Conservation (phyloP, 2,329 filamentous ascomycete species). For the Trichothecium roseum region DNA sequence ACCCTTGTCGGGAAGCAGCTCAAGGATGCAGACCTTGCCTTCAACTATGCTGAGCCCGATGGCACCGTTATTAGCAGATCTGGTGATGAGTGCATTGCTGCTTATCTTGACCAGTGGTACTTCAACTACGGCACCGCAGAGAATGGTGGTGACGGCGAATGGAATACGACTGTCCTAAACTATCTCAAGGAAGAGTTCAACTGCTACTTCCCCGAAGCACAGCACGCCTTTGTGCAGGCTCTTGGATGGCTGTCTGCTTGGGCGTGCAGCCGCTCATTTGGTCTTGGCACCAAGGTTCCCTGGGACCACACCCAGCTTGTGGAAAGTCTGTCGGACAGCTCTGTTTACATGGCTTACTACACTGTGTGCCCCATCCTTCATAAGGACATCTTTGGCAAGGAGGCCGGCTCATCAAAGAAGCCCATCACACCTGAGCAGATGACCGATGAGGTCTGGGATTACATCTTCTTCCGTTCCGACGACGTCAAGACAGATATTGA, state of each 20-base stretch:
- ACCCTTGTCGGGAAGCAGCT: constrained; percentile 72
- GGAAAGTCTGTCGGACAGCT: constrained; percentile 84
- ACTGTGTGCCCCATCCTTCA: constrained; percentile 60
- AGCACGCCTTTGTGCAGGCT: constrained; percentile 72
- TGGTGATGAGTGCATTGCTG: constrained; percentile 86
- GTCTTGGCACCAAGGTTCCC: constrained; percentile 85
- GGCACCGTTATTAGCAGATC: constrained; percentile 80
- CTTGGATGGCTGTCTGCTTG: constrained; percentile 91
- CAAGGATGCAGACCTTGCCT: constrained; percentile 67
- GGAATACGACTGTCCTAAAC: constrained; percentile 52
- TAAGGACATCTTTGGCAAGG: constrained; percentile 74
- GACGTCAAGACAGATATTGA: constrained; percentile 62
- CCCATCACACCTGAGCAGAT: constrained; percentile 75
- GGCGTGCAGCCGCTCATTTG: constrained; percentile 87
- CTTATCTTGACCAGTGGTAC: constrained; percentile 95
- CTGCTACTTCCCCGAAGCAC: constrained; percentile 68
- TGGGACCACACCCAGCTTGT: constrained; percentile 90
- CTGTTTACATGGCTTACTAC: constrained; percentile 83
- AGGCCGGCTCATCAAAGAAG: constrained; percentile 44
- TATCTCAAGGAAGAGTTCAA: constrained; percentile 49
- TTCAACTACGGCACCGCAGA: constrained; percentile 80
- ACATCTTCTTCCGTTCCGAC: constrained; percentile 73
- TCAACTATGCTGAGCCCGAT: constrained; percentile 90
- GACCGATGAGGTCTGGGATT: constrained; percentile 94
- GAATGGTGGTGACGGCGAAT: constrained; percentile 51